Percentiles rank a stretch among this genome's conserved stretches.
Conservation (phyloP, 2,329 filamentous ascomycete genomes). For the Stemphylium lycopersici region DNA sequence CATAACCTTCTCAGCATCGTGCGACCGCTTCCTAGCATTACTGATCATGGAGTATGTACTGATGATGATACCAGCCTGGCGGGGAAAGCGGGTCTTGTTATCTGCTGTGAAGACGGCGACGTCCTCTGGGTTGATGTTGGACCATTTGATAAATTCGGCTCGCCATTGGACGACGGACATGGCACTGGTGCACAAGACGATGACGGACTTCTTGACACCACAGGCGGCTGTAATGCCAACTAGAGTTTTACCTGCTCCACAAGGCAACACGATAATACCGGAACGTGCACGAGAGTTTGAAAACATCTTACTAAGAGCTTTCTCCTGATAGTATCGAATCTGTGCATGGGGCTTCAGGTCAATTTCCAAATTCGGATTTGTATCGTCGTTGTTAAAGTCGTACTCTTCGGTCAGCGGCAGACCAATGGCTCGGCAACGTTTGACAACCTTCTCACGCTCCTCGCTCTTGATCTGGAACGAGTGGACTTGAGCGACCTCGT, state of each 20-base stretch:
- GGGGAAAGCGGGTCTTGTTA: conserved; percentile 82
- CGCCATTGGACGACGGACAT: conserved; percentile 99
- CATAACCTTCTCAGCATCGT: conserved; percentile 98
- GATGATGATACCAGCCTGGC: conserved; percentile 94
- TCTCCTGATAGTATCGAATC: conserved; percentile 95
- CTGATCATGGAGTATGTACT: conserved; percentile 99
- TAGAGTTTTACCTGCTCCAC: conserved; percentile 94
- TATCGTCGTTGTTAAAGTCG: conserved; percentile 89
- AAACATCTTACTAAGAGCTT: conserved; percentile 98
- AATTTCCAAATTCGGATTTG: conserved; percentile 91
- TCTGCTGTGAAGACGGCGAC: conserved; percentile 95
- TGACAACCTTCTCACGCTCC: conserved; percentile 84
- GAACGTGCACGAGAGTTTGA: conserved; percentile 96
- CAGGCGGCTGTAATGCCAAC: conserved; percentile 98
- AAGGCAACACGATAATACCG: conserved; percentile 95
- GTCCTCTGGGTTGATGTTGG: conserved; percentile 93
- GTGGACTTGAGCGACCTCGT: conserved; percentile 85
- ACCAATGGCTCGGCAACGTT: conserved; percentile 84
- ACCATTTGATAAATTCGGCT: conserved; percentile 97
- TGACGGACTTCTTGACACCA: conserved; percentile 95
- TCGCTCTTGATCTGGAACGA: conserved; percentile 88
- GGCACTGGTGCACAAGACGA: conserved; percentile 93
- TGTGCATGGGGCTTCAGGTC: conserved; percentile 87
- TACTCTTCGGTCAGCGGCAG: conserved; percentile 95
- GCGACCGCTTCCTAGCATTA: conserved; percentile 81